These are phyloP conservation scores for Arthrobotrys entomopaga DNA, from an alignment of 2,329 filamentous ascomycete genomes.

Conservation along the genomic window DNA sequence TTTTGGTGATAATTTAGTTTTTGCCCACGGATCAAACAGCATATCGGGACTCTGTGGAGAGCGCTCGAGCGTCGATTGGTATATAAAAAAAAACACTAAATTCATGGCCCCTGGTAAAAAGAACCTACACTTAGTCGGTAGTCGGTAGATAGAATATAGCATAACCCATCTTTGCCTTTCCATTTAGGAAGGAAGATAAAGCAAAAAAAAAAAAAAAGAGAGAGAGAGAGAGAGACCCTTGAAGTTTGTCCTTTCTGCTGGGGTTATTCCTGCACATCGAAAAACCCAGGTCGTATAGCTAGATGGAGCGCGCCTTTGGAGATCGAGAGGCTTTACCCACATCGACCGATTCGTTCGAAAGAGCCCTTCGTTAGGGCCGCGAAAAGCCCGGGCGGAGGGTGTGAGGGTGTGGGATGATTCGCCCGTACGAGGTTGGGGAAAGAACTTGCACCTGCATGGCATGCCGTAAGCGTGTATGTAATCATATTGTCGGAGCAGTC, in stretches of 20 bases:
- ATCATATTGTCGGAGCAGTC: conserved; percentile 41
- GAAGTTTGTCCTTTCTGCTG: too few species aligned
- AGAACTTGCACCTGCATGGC: conserved; percentile 1
- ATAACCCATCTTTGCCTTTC: not conserved
- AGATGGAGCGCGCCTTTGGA: too few species aligned
- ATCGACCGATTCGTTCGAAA: too few species aligned
- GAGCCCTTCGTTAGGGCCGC: too few species aligned
- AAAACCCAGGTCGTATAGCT: too few species aligned
- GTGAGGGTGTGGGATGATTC: not conserved
- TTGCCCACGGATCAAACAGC: conserved; percentile 19
- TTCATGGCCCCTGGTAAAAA: not conserved
- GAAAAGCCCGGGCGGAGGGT: not conserved
- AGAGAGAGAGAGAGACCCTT: too few species aligned
- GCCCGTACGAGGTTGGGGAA: not conserved
- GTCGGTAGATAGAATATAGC: not conserved
- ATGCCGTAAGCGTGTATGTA: conserved; percentile 54
- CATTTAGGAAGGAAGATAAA: conserved; percentile 2
- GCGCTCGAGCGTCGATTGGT: not conserved
- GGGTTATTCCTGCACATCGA: conserved; percentile 12
- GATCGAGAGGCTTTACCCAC: too few species aligned
- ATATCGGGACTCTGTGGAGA: conserved; percentile 1
- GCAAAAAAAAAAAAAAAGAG: not conserved
- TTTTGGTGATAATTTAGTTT: not conserved
- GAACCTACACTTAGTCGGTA: conserved; percentile 6
- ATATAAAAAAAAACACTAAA: conserved; percentile 1